These are phyloP conservation scores for Phytophthora chlamydospora DNA, from an alignment of 352 stramenopile genomes.

Conservation along the genomic window DNA sequence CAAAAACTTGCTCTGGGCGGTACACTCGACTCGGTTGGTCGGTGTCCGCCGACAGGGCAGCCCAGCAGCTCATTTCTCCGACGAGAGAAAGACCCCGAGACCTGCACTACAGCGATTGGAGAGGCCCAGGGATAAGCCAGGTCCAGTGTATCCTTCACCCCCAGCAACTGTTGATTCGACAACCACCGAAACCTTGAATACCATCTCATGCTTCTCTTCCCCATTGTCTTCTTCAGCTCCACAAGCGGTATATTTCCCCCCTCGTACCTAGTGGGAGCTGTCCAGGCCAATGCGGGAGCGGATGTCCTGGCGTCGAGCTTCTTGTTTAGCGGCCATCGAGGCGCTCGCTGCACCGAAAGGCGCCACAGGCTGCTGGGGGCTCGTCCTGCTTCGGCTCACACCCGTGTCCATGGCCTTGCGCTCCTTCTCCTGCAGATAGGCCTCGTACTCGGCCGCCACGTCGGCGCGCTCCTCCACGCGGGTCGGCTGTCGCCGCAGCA, in stretches of 20 bases:
- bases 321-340: conserved; percentile 22
- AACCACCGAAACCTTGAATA: conserved; percentile 3
- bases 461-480: conserved; percentile 72
- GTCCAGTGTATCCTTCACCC: conserved; percentile 4
- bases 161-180: not conserved
- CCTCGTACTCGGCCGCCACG: conserved; percentile 75
- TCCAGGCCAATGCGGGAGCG: conserved; percentile 44
- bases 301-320: conserved; percentile 33
- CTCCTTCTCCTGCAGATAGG: conserved; percentile 66
- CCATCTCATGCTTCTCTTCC: too few species aligned
- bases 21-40: not conserved
- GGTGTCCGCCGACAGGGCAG: not conserved
- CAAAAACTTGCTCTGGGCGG: not conserved
- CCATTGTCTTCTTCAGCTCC: not conserved
- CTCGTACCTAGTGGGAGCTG: conserved; percentile 17
- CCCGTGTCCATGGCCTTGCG: conserved; percentile 12
- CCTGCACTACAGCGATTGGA: not conserved
- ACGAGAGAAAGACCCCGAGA: not conserved
- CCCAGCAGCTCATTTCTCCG: not conserved
- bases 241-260: not conserved
- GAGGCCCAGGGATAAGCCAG: not conserved
- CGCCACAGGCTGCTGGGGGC: conserved; percentile 4
- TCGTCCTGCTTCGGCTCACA: conserved; percentile 1
- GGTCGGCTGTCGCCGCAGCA: conserved; percentile 47
- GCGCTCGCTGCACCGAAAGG: conserved; percentile 3